Evolutionary conservation across 2,329 filamentous ascomycete species (phyloP).

Genomic region (Diplocarpon mali): DNA sequence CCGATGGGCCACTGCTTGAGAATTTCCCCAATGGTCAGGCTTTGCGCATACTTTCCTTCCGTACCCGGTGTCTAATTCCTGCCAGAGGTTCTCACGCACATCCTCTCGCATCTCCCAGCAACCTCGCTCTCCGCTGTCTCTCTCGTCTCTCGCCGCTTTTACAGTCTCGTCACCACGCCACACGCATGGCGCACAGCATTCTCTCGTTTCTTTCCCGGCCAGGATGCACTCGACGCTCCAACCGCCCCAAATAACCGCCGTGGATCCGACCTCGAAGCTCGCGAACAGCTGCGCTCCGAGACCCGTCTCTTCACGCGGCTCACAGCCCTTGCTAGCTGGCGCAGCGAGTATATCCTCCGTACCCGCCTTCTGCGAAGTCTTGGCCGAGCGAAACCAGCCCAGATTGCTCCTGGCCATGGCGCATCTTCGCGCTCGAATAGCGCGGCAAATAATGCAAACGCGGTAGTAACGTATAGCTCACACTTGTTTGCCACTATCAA

Average conservation of each 20-base stretch:
- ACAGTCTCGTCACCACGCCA: conserved; percentile 75
- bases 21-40: conserved; percentile 70
- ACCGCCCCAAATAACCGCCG: conserved; percentile 27
- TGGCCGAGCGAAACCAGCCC: conserved; percentile 66
- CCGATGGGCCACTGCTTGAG: conserved; percentile 23
- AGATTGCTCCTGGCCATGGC: conserved; percentile 41
- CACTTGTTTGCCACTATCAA: conserved; percentile 71
- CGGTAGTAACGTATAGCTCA: conserved; percentile 77
- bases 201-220: conserved; percentile 76
- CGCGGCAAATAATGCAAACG: conserved; percentile 49
- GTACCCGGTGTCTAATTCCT: conserved; percentile 21
- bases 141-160: conserved; percentile 79
- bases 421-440: conserved; percentile 36
- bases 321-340: conserved; percentile 79
- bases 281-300: conserved; percentile 54
- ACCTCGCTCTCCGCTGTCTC: conserved; percentile 73
- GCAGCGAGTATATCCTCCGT: conserved; percentile 86
- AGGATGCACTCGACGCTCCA: conserved; percentile 40
- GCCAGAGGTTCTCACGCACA: conserved; percentile 81
- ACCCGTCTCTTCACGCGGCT: conserved; percentile 72
- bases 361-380: conserved; percentile 76
- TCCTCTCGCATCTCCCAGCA: conserved; percentile 80
- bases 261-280: conserved; percentile 35
- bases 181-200: conserved; percentile 94
- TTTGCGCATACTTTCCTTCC: not conserved